Base-by-base conservation (phyloP, 768 basidiomycete genomes). In the Dictyophora rubrovolvata region DNA sequence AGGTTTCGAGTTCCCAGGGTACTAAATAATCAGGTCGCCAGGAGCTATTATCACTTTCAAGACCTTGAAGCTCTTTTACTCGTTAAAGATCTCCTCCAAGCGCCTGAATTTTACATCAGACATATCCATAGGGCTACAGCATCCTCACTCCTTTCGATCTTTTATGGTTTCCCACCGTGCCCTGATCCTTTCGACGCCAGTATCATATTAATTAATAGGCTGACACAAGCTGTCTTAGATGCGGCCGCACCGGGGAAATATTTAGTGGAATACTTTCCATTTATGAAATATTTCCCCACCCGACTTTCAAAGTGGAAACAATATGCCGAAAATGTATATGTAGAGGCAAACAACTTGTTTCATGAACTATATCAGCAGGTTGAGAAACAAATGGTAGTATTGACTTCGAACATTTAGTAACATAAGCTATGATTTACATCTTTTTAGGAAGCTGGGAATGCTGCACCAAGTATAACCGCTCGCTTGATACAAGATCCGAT, bases 1-100 rank as follows among this genome's bases (percentile, higher is more conserved):
- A 23, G 62, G 69, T 14, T 69, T 71, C 69, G 68, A 72, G 67
- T 67, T 2, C 69, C 73, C 58, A 72, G 73, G 48, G 69, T 70
- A 6, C 68, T 74, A 33, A 67, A 67, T 54, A 66, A 65, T 48
- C 59, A 65, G 16, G 58, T 61, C 4, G 64, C 65, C 4, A 61
- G 56, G 23, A 56, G 63, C 33, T 73, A 65, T 59, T 47, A 68
- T 11, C 62, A 64, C 11, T 37, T 67, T 23, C 72, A 73, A 55
- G 54, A 62, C n/a, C 63, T 56, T 21, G 72, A 73, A 63, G 68
- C 72, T 35, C 61, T 67, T n/a, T 59, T 69, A 18, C 66, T 73
- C 48, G 65, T 67, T 10, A 58, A 70, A 17, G 66, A 61, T 10
- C 59, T 73, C 22, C 56, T 74, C 1, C 46, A 51, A 11, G 61